phyloP scores from a whole-genome alignment of 192 early-diverging fungal species.

The Umbelopsis vinacea region DNA sequence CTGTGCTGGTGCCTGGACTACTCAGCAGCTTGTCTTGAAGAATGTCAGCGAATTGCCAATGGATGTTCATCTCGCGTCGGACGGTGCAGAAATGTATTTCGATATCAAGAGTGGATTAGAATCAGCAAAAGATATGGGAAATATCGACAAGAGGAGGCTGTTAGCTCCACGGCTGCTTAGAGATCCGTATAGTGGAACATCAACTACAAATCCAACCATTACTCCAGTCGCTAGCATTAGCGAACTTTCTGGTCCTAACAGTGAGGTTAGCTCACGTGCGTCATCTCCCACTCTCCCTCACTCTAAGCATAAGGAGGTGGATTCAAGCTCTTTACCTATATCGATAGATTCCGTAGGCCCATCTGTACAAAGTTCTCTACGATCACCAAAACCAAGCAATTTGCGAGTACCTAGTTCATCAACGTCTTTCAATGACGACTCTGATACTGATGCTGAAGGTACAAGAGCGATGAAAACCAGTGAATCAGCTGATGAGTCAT shows the following conservation, averaged over 20 bases:
- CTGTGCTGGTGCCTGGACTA: slow-evolving; percentile 85
- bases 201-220: slow-evolving; percentile 33
- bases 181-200: slow-evolving; percentile 1
- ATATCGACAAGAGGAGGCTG: slow-evolving; percentile 15
- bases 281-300: slow-evolving; percentile 46
- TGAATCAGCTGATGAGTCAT: slow-evolving; percentile 8
- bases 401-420: slow-evolving; percentile 7
- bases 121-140: background rate
- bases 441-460: slow-evolving; percentile 26
- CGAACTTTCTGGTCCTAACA: slow-evolving; percentile 54
- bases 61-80: slow-evolving; percentile 74
- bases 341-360: background rate
- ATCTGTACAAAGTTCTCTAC: background rate
- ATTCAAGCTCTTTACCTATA: slow-evolving; percentile 14
- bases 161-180: background rate
- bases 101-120: slow-evolving; percentile 49
- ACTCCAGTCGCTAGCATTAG: slow-evolving; percentile 44
- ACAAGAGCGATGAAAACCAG: background rate
- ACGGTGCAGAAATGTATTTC: slow-evolving; percentile 62
- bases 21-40: slow-evolving; percentile 75
- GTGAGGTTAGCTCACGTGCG: slow-evolving; percentile 50
- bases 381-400: background rate
- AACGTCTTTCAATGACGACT: slow-evolving; percentile 16
- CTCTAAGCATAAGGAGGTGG: slow-evolving; percentile 18
- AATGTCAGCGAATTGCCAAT: slow-evolving; percentile 79